A percentile compares a stretch with the other conserved stretches of the same genome.
Conservation (phyloP, 2,329 filamentous ascomycete genomes). For the Raffaelea arxii region DNA sequence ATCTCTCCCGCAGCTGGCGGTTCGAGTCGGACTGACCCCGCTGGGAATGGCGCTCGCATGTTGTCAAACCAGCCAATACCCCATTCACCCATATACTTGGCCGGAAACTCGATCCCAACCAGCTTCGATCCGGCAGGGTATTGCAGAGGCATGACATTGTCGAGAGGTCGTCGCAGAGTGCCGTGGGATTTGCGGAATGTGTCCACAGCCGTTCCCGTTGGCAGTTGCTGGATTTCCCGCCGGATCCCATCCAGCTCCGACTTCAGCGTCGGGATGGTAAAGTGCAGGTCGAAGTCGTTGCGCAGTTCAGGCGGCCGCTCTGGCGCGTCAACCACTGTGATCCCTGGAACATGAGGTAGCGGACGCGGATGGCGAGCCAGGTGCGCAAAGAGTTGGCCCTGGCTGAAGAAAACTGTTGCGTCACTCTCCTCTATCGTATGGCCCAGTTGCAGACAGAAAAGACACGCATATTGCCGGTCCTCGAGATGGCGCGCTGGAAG, state of each 20-base stretch:
- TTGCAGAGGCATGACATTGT: slow-evolving; percentile 14
- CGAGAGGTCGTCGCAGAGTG: slow-evolving; percentile 20
- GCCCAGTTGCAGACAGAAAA: slow-evolving; percentile 42
- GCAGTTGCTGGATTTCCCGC: slow-evolving; percentile 29
- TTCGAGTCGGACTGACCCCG: slow-evolving; percentile 37
- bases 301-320: slow-evolving; percentile 28
- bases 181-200: slow-evolving; percentile 38
- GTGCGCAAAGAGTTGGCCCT: slow-evolving; percentile 42
- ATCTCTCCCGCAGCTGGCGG: slow-evolving; percentile 31
- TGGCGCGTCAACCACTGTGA: slow-evolving; percentile 36
- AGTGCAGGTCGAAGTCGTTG: slow-evolving; percentile 46
- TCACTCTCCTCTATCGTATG: slow-evolving; percentile 43
- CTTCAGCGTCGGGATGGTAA: slow-evolving; percentile 27
- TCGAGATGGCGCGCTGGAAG: slow-evolving; percentile 38
- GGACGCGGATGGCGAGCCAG: slow-evolving; percentile 44
- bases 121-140: slow-evolving; percentile 34
- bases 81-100: slow-evolving; percentile 44
- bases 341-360: slow-evolving; percentile 36
- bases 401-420: slow-evolving; percentile 46
- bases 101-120: slow-evolving; percentile 41
- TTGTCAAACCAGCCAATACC: slow-evolving; percentile 46
- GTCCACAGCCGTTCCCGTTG: slow-evolving; percentile 35
- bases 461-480: slow-evolving; percentile 43
- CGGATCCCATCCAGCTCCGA: slow-evolving; percentile 32
- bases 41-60: slow-evolving; percentile 35